Evolutionary conservation across 345 rosid species (phyloP), one percentile per base, ranked within the genome.

Genomic region (Angophora floribunda): DNA sequence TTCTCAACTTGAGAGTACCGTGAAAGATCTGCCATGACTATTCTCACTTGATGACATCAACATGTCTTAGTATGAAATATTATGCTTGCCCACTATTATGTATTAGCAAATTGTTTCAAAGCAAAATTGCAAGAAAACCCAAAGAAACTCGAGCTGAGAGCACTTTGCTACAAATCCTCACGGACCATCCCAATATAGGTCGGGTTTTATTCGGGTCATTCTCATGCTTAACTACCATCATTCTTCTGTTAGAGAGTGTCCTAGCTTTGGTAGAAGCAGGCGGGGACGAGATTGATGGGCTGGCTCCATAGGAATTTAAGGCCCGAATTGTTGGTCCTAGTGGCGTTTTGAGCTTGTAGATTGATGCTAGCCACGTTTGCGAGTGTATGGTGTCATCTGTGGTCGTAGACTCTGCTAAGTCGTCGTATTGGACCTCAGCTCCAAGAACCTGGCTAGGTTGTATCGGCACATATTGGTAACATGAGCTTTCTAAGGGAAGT

Each of bases 371-470:
- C 22, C 12, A 32, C 0, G 32, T 67, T 1, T 32, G 0, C 6
- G 0, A 16, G 45, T 32, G 79, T 32, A 67, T 2, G 79, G 79
- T 1, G 3, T 67, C 44, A 67, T 44, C 16, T 1, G 45, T 1
- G 0, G 79, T 32, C 45, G 12, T 15, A 67, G 45, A 67, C 22
- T 30, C 12, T 44, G 5, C 7, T 15, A 22, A 16, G 45, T 32
- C 45, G 16, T 21, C 3, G 9, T 15, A 30, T 22, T 67, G 21
- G 79, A 67, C 3, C 79, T 32, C 79, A 5, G 2, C 3, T 32
- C 1, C 45, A 67, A 15, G 1, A 4, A 32, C 11, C 22, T 67
- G 1, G 17, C 45, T 0, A 6, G 45, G 44, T 67, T 1, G 10
- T 67, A 22, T 0, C 12, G 1, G 3, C 79, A 3, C 22, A 15